Conservation (phyloP, 768 basidiomycete genomes). For the Rhodotorula taiwanensis region DNA sequence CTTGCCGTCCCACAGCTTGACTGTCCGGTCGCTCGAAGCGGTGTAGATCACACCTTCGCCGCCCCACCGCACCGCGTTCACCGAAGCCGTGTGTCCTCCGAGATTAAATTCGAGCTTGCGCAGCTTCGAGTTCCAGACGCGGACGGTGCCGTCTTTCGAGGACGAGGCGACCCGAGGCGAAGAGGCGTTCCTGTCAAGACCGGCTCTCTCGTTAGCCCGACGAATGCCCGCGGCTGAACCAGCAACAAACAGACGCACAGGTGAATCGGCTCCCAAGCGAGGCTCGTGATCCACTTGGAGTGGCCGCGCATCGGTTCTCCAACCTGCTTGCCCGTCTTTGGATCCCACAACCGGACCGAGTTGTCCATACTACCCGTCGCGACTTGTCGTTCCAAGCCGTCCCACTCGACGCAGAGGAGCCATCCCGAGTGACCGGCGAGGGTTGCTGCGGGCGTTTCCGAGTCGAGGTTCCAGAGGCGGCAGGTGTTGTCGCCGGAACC, state of each 20-base stretch:
- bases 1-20: slow-evolving; percentile 87
- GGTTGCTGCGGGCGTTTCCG: slow-evolving; percentile 81
- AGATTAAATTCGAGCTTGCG: slow-evolving; percentile 72
- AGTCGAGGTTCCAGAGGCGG: slow-evolving; percentile 87
- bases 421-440: slow-evolving; percentile 85
- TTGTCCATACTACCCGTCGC: slow-evolving; percentile 94
- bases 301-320: slow-evolving; percentile 89
- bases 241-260: slow-evolving; percentile 52
- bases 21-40: slow-evolving; percentile 86
- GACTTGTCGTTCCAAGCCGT: slow-evolving; percentile 78
- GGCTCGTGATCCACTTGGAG: slow-evolving; percentile 88
- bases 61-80: slow-evolving; percentile 94
- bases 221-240: no score
- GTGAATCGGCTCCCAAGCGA: slow-evolving; percentile 95
- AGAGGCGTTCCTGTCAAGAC: slow-evolving; percentile 58
- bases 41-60: slow-evolving; percentile 89
- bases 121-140: slow-evolving; percentile 78
- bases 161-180: slow-evolving; percentile 84
- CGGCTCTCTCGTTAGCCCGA: slow-evolving; percentile 19
- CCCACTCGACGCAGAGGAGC: slow-evolving; percentile 98
- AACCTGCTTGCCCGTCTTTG: slow-evolving; percentile 76
- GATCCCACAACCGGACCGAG: slow-evolving; percentile 87
- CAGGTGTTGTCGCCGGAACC: slow-evolving; percentile 91
- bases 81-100: slow-evolving; percentile 86
- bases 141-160: slow-evolving; percentile 91